A percentile compares a stretch with the other conserved stretches of the same genome.
Conservation (phyloP, 2,329 filamentous ascomycete species). For the Hymenoscyphus linearis region DNA sequence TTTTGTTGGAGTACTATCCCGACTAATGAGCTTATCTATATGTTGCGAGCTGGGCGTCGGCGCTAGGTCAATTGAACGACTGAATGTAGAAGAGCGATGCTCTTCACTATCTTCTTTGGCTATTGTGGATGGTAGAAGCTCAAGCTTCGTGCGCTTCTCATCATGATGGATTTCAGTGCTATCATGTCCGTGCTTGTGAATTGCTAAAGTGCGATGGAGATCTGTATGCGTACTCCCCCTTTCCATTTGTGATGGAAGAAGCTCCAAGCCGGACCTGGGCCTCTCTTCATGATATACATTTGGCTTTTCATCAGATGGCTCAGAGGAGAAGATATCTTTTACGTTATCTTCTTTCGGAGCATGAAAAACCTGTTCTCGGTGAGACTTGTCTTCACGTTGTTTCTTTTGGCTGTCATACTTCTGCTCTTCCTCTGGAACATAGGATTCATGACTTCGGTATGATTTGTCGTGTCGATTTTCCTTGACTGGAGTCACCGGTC, state of each 20-base stretch:
- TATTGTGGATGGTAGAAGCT: conserved; percentile 32
- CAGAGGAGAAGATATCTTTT: conserved; percentile 16
- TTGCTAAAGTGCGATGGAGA: conserved; percentile 20
- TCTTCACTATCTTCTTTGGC: conserved; percentile 7
- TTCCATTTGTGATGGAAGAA: conserved; percentile 16
- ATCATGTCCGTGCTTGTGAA: conserved; percentile 17
- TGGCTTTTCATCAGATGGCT: conserved; percentile 10
- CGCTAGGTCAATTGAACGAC: conserved; percentile 1
- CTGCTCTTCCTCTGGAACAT: conserved; percentile 8
- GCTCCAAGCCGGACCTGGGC: conserved; percentile 10
- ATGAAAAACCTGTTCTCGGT: background rate
- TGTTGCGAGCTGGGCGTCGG: conserved; percentile 1
- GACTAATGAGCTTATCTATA: background rate
- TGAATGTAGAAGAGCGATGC: conserved; percentile 4
- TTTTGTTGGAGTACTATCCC: conserved; percentile 3
- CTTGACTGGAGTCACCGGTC: conserved; percentile 12
- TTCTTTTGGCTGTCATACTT: background rate
- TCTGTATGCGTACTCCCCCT: conserved; percentile 17
- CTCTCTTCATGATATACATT: conserved; percentile 10
- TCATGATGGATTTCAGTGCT: conserved; percentile 8
- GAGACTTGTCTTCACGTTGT: background rate
- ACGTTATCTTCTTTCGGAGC: conserved; percentile 5
- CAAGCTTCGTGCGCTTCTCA: conserved; percentile 9
- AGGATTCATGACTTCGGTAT: conserved; percentile 12
- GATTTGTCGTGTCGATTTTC: conserved; percentile 14